Percentiles rank a stretch among this genome's conserved stretches.
phyloP scores from a whole-genome alignment of 1,284 basidiomycete species.

The Papiliotrema laurentii region DNA sequence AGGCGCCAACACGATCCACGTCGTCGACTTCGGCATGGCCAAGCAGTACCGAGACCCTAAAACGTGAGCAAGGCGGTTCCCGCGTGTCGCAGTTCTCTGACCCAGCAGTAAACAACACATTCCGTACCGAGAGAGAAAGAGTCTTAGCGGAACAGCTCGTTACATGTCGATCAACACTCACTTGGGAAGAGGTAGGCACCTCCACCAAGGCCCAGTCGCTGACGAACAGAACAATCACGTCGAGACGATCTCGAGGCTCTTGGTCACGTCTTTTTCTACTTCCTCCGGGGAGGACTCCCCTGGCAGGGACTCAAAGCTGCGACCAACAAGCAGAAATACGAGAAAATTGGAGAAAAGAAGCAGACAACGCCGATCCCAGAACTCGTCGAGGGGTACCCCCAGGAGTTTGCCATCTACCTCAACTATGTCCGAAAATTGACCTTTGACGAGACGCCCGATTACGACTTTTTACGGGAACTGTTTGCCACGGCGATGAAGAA shows the following conservation, averaged over 20 bases:
- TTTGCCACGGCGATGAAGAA: slow-evolving; percentile 89
- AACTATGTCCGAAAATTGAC: slow-evolving; percentile 95
- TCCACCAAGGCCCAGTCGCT: background rate
- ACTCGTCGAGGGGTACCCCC: slow-evolving; percentile 85
- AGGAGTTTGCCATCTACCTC: slow-evolving; percentile 95
- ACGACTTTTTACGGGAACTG: slow-evolving; percentile 88
- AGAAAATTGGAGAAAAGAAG: slow-evolving; percentile 99
- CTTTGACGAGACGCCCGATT: slow-evolving; percentile 94
- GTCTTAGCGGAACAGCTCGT: slow-evolving; percentile 78
- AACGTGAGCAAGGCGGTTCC: slow-evolving; percentile 50
- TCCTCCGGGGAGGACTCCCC: slow-evolving; percentile 83
- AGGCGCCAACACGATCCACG: slow-evolving; percentile 75
- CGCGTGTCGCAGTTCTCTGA: slow-evolving; percentile 3
- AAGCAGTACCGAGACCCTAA: slow-evolving; percentile 97
- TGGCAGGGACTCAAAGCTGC: slow-evolving; percentile 97
- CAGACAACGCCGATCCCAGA: slow-evolving; percentile 94
- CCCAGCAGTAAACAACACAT: slow-evolving; percentile 91
- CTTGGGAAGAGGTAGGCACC: slow-evolving; percentile 69
- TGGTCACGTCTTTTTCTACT: slow-evolving; percentile 98
- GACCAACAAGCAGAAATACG: slow-evolving; percentile 98
- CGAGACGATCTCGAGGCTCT: slow-evolving; percentile 91
- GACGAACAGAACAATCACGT: slow-evolving; percentile 74
- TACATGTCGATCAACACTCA: slow-evolving; percentile 99
- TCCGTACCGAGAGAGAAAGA: slow-evolving; percentile 92
- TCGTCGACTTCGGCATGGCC: slow-evolving; percentile 94